These are phyloP conservation scores for Aspergillus felis DNA, from an alignment of 2,329 filamentous ascomycete species.

Conservation along the genomic window DNA sequence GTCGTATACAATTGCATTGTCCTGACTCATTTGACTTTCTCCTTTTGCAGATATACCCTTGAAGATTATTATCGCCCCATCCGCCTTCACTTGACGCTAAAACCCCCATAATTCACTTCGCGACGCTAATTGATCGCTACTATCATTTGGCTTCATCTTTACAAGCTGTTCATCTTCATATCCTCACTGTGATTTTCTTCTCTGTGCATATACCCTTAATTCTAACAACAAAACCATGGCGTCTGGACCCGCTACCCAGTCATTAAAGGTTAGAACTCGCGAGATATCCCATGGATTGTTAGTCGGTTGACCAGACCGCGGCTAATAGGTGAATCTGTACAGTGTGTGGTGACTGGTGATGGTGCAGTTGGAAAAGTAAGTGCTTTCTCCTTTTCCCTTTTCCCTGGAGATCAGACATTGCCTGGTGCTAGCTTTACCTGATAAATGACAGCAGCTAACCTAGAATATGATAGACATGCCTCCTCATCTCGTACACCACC, in stretches of 20 bases:
- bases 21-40: neutral
- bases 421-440: neutral
- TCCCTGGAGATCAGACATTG: neutral
- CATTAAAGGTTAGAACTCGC: conserved; percentile 68
- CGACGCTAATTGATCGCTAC: neutral
- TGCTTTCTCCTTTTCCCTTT: conserved; percentile 15
- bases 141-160: neutral
- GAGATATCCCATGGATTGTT: conserved; percentile 4
- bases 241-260: conserved; percentile 81
- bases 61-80: neutral
- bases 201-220: conserved; percentile 17
- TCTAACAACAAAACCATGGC: conserved; percentile 51
- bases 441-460: neutral
- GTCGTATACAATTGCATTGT: neutral
- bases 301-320: conserved; percentile 15
- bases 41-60: neutral
- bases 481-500: conserved; percentile 98
- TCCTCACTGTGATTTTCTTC: conserved; percentile 7
- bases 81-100: neutral
- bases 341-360: conserved; percentile 99
- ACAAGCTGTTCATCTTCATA: conserved; percentile 2
- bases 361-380: conserved; percentile 97
- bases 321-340: conserved; percentile 37
- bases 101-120: neutral
- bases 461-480: conserved; percentile 70